Evolutionary conservation across 2,329 filamentous ascomycete species (phyloP), one percentile per base, ranked within the genome.

Genomic region (Sporothrix euskadiensis): DNA sequence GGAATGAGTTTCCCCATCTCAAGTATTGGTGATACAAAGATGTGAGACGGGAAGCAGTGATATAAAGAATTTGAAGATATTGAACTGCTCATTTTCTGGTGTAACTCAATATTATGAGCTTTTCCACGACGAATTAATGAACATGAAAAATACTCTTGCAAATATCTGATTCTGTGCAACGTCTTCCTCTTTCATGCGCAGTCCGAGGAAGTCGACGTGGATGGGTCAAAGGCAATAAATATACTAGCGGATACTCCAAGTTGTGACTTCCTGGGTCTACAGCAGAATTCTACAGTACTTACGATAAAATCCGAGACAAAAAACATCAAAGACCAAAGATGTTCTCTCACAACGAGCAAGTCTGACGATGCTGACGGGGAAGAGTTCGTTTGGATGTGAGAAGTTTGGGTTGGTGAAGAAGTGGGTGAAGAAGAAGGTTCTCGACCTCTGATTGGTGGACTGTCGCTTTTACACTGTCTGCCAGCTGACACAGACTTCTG

Each of bases 31-130:
- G n/a, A 26, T 26, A 56, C 52, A 22, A n/a, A 22, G 9, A 12
- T 56, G 52, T 56, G 52, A 26, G 52, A 56, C 52, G 52, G 52
- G 22, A 49, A 19, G 44, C 44, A 44, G 41, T 26, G 26, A 26
- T 26, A 35, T 14, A 35, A 19, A 59, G 26, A 26, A 26, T 26
- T 26, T 59, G 30, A 19, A 30, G 14, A 6, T 35, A 35, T 35
- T 49, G 14, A 44, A 44, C 9, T 49, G 14, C 14, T 19, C 19
- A 19, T 14, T 10, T 16, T 59, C 56, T 59, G 30, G 56, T 59
- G 56, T 30, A 35, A 59, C 56, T 59, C 26, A 59, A 59, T 59
- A 59, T 59, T 19, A 35, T 59, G 56, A 35, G 56, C 56, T 59
- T 59, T 26, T 56, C n/a, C 52, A 56, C 2, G 52, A 26, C 26